Base-by-base conservation (phyloP, 768 basidiomycete species). In the Panus rudis region DNA sequence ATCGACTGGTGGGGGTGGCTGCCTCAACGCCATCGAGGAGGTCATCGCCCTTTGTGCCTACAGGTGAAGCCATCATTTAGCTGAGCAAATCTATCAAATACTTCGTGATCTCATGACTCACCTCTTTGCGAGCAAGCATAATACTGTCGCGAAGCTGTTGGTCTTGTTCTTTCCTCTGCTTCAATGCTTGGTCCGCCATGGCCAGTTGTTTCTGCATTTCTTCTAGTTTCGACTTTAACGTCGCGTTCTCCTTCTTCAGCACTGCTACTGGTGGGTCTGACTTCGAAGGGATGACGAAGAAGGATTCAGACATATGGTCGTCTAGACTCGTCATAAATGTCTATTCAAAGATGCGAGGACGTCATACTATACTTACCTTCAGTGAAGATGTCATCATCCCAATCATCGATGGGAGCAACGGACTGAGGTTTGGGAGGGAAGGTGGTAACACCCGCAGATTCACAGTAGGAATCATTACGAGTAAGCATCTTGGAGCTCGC, bases 1-100 rank as follows among this genome's bases (percentile, higher is more conserved):
- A 56, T 85, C 84, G 17, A 76, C 60, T 7, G 59, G 51, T 13
- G 26, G 20, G 2, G 64, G 56, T 37, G 60, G 59, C 37, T 65
- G 75, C 42, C 73, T 78, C 27, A 72, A 63, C 41, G 81, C 61
- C 39, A 72, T 66, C 5, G 87, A 87, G 16, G 84, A 70, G 4
- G 82, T 79, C 73, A 89, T 80, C 6, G 75, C 87, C 22, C 81
- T 76, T 56, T 90, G 88, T 13, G 88, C 88, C 88, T 91, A 37
- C 6, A 28, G 24, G 39, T 37, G 37, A 31, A 43, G 37, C 39
- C 26, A 43, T 37, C 37, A 52, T n/a, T 32, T 16, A 22, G 30
- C 47, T 11, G 8, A 10, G 14, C 12, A 26, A 27, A 23, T 17
- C n/a, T n/a, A n/a, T n/a, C n/a, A n/a, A n/a, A n/a, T n/a, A n/a